Conservation (phyloP, 2,329 filamentous ascomycete species). For the Diplocarpon rosae region DNA sequence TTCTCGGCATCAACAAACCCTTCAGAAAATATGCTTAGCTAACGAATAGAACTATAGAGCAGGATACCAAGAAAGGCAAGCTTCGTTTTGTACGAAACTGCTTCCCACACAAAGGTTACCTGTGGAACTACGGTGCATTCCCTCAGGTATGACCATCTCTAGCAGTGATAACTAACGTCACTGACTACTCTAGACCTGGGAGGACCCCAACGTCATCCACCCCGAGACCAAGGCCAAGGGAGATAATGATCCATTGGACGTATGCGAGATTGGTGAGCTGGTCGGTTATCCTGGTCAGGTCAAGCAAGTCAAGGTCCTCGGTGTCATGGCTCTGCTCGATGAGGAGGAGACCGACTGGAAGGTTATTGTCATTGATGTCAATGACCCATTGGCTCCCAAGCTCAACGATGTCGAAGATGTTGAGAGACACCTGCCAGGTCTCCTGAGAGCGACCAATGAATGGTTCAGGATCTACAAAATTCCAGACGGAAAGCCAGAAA, state of each 20-base stretch:
- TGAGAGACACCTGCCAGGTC: conserved; percentile 92
- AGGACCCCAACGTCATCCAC: conserved; percentile 92
- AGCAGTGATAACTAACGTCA: neutral
- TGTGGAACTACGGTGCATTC: conserved; percentile 99
- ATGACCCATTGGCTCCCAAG: conserved; percentile 92
- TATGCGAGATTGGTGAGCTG: conserved; percentile 98
- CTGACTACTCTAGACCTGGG: conserved; percentile 67
- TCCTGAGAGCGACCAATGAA: conserved; percentile 96
- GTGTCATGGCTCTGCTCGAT: conserved; percentile 97
- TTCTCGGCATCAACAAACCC: too few relatives aligned
- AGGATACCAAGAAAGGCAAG: conserved; percentile 99
- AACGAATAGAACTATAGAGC: conserved; percentile 44
- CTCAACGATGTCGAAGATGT: conserved; percentile 99
- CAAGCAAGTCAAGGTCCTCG: conserved; percentile 99
- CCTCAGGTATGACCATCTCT: conserved; percentile 58
- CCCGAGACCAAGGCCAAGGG: conserved; percentile 99
- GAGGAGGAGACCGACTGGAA: conserved; percentile 99
- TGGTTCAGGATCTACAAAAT: conserved; percentile 99
- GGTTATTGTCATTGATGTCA: conserved; percentile 98
- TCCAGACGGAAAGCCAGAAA: conserved; percentile 99
- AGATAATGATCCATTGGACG: conserved; percentile 97
- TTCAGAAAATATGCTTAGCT: too few relatives aligned
- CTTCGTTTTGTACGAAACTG: conserved; percentile 99
- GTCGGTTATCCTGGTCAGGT: conserved; percentile 93
- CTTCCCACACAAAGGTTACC: conserved; percentile 99